These are phyloP conservation scores for Trifolium subterraneum DNA, from an alignment of 306 rosid species.

Conservation along the genomic window DNA sequence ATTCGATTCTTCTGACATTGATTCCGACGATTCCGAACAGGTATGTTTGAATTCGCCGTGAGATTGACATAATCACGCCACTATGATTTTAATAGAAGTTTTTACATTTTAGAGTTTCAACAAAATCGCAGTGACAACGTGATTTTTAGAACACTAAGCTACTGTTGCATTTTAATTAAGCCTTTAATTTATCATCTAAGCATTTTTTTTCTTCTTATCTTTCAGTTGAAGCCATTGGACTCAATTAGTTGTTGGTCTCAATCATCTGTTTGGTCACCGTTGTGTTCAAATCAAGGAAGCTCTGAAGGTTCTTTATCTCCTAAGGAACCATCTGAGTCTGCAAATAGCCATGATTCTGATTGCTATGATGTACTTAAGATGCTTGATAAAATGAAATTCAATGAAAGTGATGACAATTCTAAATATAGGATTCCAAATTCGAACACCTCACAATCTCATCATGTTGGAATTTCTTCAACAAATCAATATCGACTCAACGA, in stretches of 20 bases:
- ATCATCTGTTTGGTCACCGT: conserved; percentile 55
- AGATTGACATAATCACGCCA: no score
- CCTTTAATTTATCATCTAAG: not conserved
- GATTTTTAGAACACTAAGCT: no score
- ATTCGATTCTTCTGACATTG: conserved; percentile 12
- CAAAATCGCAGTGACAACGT: no score
- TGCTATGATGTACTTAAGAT: conserved; percentile 29
- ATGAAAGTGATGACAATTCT: conserved; percentile 35
- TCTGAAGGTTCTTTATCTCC: conserved; percentile 53
- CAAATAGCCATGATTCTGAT: conserved; percentile 34
- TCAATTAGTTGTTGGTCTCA: conserved; percentile 51
- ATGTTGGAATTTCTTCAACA: conserved; percentile 36
- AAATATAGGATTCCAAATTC: not conserved
- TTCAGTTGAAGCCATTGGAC: conserved; percentile 52
- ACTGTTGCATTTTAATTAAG: no score
- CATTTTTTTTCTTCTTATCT: no score
- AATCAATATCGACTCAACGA: conserved; percentile 41
- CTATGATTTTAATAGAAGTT: no score
- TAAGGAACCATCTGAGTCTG: conserved; percentile 40
- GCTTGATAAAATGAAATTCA: conserved; percentile 54
- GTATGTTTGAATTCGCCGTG: conserved; percentile 26
- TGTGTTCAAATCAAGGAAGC: conserved; percentile 57
- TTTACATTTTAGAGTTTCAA: no score
- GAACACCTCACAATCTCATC: not conserved
- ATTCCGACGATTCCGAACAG: conserved; percentile 45